phyloP scores from a whole-genome alignment of 176 grass and related monocot genomes.

The Rhynchospora pubera region DNA sequence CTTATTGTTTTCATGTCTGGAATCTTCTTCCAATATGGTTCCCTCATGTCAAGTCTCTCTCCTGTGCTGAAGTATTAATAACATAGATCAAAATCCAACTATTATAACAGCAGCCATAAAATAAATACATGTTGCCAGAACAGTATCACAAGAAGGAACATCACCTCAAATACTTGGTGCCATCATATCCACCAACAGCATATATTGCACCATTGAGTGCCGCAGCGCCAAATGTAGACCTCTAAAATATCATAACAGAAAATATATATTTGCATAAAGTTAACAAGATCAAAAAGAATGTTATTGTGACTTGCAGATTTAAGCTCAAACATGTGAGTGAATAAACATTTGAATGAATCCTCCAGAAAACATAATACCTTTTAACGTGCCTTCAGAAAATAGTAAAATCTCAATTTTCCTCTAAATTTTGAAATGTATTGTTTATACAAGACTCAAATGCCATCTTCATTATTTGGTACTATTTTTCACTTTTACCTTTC shows the following conservation, averaged over 20 bases:
- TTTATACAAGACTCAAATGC: background rate
- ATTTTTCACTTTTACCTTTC: too few relatives aligned
- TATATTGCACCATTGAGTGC: slow-evolving; percentile 63
- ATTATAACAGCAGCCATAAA: background rate
- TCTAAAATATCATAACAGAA: slow-evolving; percentile 33
- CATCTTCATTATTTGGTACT: background rate
- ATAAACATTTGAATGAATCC: background rate
- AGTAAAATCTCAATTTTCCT: background rate
- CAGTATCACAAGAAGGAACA: slow-evolving; percentile 10
- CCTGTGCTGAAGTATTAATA: slow-evolving; percentile 42
- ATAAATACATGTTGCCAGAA: slow-evolving; percentile 3
- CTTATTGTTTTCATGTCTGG: slow-evolving; percentile 62
- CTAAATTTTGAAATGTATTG: background rate
- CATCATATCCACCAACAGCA: slow-evolving; percentile 72
- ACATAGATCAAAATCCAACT: background rate
- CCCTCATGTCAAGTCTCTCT: slow-evolving; percentile 77
- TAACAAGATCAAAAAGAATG: background rate
- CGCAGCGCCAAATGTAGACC: slow-evolving; percentile 54
- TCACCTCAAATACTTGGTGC: slow-evolving; percentile 53
- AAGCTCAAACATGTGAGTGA: background rate
- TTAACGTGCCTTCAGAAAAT: background rate
- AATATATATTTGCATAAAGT: background rate
- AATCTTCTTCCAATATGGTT: slow-evolving; percentile 56
- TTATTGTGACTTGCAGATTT: background rate
- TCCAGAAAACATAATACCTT: background rate